These are phyloP conservation scores for Botrytis cinerea DNA, from an alignment of 2,329 filamentous ascomycete species.

Conservation along the genomic window DNA sequence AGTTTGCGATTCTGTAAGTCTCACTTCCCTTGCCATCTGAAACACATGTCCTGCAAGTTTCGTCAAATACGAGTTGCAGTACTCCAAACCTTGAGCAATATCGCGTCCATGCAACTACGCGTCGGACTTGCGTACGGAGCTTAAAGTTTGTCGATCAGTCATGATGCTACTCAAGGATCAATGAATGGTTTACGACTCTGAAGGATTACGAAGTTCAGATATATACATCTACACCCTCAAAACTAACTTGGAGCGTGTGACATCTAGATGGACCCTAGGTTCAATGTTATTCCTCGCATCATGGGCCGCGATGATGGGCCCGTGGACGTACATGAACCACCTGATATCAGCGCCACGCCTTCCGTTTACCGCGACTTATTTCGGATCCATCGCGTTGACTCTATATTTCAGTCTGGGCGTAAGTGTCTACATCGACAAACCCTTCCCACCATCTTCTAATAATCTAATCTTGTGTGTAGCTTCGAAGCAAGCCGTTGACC, in stretches of 20 bases:
- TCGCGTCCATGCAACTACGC: conserved; percentile 44
- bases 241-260: conserved; percentile 39
- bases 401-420: conserved; percentile 92
- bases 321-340: conserved; percentile 78
- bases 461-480: conserved; percentile 51
- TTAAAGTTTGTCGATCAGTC: conserved; percentile 14
- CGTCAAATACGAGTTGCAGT: conserved; percentile 31
- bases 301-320: conserved; percentile 94
- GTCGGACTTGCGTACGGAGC: conserved; percentile 37
- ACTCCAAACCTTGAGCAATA: conserved; percentile 31
- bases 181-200: conserved; percentile 1
- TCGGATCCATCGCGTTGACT: conserved; percentile 87
- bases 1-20: conserved; percentile 97
- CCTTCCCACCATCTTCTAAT: conserved; percentile 24
- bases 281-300: conserved; percentile 87
- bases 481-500: conserved; percentile 82
- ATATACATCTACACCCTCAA: conserved; percentile 29
- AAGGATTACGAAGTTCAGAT: conserved; percentile 26
- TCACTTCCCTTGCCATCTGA: conserved; percentile 28
- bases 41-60: conserved; percentile 25
- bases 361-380: conserved; percentile 92
- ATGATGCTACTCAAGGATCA: background rate
- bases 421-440: conserved; percentile 49
- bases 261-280: conserved; percentile 85
- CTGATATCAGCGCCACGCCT: conserved; percentile 80